These are phyloP conservation scores for Ophiostoma novo-ulmi DNA, from an alignment of 2,329 filamentous ascomycete genomes.

Conservation along the genomic window DNA sequence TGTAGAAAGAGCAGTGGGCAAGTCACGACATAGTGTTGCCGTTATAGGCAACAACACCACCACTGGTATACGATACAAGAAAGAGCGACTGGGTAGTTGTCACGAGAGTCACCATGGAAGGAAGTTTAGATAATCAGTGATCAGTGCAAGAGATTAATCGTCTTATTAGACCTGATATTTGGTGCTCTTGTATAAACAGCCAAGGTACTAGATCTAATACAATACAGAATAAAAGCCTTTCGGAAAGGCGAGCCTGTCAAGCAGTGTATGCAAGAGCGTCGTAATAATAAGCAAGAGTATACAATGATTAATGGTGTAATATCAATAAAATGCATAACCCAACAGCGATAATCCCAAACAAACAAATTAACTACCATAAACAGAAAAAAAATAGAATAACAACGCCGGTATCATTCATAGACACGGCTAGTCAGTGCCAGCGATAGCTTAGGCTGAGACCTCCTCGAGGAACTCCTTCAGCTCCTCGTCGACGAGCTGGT, in stretches of 20 bases:
- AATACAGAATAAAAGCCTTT: conserved; percentile 18
- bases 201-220: conserved; percentile 15
- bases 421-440: background rate
- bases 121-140: background rate
- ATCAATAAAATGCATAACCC: conserved; percentile 17
- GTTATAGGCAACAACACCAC: background rate
- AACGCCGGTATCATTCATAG: background rate
- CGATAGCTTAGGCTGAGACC: conserved; percentile 36
- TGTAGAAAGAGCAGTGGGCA: background rate
- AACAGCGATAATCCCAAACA: conserved; percentile 12
- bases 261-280: conserved; percentile 19
- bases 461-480: conserved; percentile 56
- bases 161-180: background rate
- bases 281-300: conserved; percentile 14
- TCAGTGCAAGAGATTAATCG: background rate
- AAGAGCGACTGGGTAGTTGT: background rate
- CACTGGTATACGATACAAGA: background rate
- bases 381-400: conserved; percentile 11
- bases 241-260: conserved; percentile 1
- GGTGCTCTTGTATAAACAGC: conserved; percentile 1
- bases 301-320: background rate
- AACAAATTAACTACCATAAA: background rate
- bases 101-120: conserved; percentile 4
- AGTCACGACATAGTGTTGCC: background rate
- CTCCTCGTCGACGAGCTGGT: conserved; percentile 57